Conservation (phyloP, 495 filamentous ascomycete genomes). For the Tuber umbilicatum region DNA sequence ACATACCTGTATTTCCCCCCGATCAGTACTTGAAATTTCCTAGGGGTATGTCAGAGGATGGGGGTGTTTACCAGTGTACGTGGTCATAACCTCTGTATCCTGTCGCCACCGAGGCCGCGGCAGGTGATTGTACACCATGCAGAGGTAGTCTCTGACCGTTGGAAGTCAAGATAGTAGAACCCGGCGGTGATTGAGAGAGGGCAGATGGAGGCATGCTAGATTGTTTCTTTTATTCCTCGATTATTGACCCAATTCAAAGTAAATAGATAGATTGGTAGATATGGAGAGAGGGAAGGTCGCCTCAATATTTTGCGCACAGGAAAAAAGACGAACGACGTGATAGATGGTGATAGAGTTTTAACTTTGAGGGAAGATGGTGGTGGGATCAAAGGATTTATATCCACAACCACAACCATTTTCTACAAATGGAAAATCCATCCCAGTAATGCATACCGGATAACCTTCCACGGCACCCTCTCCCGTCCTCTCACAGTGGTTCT, state of each 20-base stretch:
- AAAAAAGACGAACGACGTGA: neutral
- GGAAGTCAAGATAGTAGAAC: slow-evolving; percentile 44
- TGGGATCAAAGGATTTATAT: neutral
- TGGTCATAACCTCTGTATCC: slow-evolving; percentile 81
- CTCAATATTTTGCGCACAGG: neutral
- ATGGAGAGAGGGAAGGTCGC: neutral
- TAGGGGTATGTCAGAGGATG: neutral
- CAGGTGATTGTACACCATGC: slow-evolving; percentile 44
- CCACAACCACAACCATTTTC: neutral
- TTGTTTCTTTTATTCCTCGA: neutral
- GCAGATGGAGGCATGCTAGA: slow-evolving; percentile 64
- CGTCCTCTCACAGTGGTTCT: neutral
- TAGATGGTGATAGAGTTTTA: neutral
- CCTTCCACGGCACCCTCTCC: neutral
- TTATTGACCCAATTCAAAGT: neutral
- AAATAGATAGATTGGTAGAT: neutral
- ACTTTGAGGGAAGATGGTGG: neutral
- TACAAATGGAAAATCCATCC: neutral
- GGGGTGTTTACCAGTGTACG: slow-evolving; percentile 61
- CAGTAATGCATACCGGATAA: neutral
- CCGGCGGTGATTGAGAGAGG: slow-evolving; percentile 52
- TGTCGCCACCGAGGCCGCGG: slow-evolving; percentile 44
- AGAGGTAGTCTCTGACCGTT: slow-evolving; percentile 40
- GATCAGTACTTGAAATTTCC: slow-evolving; percentile 2
- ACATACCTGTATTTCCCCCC: slow-evolving; percentile 49